Evolutionary conservation across 495 filamentous ascomycete genomes (phyloP).

Genomic region (Penicillium flavigenum): DNA sequence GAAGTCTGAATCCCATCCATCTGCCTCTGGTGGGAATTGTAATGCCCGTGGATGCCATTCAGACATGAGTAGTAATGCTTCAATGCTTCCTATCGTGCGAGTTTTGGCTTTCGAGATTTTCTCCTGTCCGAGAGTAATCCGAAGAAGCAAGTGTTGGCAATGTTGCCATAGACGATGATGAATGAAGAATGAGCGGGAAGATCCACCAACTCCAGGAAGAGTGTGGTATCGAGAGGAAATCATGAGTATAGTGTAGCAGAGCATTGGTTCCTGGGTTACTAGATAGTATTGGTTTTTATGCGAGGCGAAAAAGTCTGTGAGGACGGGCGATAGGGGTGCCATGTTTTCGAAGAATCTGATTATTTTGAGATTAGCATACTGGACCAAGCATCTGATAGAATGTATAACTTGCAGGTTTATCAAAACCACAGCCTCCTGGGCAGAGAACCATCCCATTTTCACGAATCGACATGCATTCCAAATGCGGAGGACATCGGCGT

Average conservation of each 20-base stretch:
- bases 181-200: slow-evolving; percentile 34
- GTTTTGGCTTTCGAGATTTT: no score
- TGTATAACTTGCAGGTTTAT: no score
- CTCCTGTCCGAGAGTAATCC: slow-evolving; percentile 36
- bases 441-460: slow-evolving; percentile 23
- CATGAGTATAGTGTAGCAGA: slow-evolving; percentile 36
- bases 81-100: no score
- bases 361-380: no score
- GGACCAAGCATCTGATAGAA: no score
- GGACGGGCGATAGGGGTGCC: slow-evolving; percentile 37
- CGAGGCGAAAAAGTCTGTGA: slow-evolving; percentile 36
- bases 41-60: no score
- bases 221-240: slow-evolving; percentile 35
- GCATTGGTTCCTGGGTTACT: slow-evolving; percentile 40
- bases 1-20: no score
- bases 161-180: slow-evolving; percentile 47
- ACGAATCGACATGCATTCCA: slow-evolving; percentile 45
- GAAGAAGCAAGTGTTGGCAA: slow-evolving; percentile 41
- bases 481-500: slow-evolving; percentile 27
- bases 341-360: slow-evolving; percentile 21
- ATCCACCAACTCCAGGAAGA: slow-evolving; percentile 35
- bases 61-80: no score
- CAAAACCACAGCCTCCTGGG: no score
- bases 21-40: no score
- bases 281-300: slow-evolving; percentile 38